These are phyloP conservation scores for Nitzschia inconspicua DNA, from an alignment of 108 stramenopile genomes.

Conservation along the genomic window DNA sequence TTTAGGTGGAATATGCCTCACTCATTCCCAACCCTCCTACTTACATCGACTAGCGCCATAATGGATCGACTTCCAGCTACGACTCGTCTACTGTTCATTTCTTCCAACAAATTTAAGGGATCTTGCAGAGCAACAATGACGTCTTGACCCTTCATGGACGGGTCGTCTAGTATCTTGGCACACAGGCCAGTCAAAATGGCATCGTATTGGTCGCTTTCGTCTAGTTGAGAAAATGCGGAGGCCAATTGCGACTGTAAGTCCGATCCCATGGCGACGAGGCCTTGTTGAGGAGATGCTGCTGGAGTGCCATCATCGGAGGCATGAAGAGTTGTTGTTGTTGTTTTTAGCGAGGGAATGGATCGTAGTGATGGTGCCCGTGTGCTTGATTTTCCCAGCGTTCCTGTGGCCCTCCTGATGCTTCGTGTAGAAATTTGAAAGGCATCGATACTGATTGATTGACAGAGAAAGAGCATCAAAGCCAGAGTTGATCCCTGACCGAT, in stretches of 20 bases:
- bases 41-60: constrained; percentile 81
- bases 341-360: too few species aligned
- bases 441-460: not conserved
- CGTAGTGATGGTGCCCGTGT: too few species aligned
- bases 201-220: constrained; percentile 81
- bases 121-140: constrained; percentile 42
- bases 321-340: too few species aligned
- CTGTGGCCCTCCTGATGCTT: not conserved
- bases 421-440: not conserved
- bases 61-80: constrained; percentile 59
- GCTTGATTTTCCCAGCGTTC: too few species aligned
- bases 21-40: too few species aligned
- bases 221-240: constrained; percentile 63
- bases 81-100: constrained; percentile 75
- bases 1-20: not conserved
- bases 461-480: too few species aligned
- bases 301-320: too few species aligned
- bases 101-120: constrained; percentile 69
- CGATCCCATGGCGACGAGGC: constrained; percentile 1
- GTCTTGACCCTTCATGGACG: constrained; percentile 14
- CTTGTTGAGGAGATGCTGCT: not conserved
- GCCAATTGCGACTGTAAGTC: constrained; percentile 44
- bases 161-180: constrained; percentile 72
- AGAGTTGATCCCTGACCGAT: too few species aligned
- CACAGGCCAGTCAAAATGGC: constrained; percentile 84